Evolutionary conservation across 2,329 filamentous ascomycete genomes (phyloP), one percentile per base, ranked within the genome.

Genomic region (Aureobasidium sp.): DNA sequence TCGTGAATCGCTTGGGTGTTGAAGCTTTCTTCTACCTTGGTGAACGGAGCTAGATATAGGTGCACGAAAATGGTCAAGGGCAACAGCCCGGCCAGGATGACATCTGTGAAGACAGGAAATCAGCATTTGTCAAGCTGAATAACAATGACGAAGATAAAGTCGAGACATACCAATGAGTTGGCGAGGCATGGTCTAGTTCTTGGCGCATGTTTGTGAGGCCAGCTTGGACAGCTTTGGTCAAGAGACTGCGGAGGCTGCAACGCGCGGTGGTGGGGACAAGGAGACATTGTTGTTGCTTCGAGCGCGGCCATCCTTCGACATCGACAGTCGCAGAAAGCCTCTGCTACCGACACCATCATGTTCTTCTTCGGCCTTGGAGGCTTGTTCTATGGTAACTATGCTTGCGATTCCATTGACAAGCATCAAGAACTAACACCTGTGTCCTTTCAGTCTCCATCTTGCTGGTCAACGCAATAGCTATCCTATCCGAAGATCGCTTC

Each of bases 21-120:
- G 82, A 99, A 97, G 0, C 93, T 97, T 75, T 99, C 94, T 74
- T 99, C 94, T 63, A 99, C 94, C 75, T 99, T 99, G 62, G 92
- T 97, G 77, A 95, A 93, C 0, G 94, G 94, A 11, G 92, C 85
- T n/a, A 61, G 30, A 27, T 68, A 67, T 42, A 74, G 61, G 61
- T 75, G 72, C 2, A 71, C 36, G 14, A 73, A 59, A 7, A 74
- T 64, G 3, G 49, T 55, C 42, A 57, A 48, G 9, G 57, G 57
- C 29, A 73, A 71, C 2, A 60, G 27, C 25, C 45, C 57, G n/a
- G 16, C 37, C 47, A 50, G 11, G 9, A 44, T 7, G 3, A 50
- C 21, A 36, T 60, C 57, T 60, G n/a, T 34, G n/a, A 5, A 29
- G 34, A 11, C 1, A 6, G 1, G 5, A 37, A 3, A 3, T 58